Conservation (phyloP, 306 rosid species). For the Lablab purpureus region DNA sequence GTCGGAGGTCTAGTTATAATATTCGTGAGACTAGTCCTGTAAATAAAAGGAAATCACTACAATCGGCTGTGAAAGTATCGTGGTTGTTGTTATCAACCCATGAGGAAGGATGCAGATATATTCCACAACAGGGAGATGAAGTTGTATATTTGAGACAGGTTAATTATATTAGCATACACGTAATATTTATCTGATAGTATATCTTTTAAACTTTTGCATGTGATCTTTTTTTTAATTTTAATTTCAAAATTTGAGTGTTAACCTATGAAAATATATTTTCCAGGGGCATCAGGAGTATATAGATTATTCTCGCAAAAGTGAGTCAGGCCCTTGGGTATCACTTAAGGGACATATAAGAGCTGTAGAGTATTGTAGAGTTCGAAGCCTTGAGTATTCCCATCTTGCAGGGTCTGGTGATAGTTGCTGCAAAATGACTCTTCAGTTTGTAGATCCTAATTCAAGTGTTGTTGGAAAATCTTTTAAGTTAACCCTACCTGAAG, state of each 20-base stretch:
- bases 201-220: slow-evolving; percentile 32
- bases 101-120: slow-evolving; percentile 92
- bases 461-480: slow-evolving; percentile 65
- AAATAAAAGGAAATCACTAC: slow-evolving; percentile 65
- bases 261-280: slow-evolving; percentile 40
- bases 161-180: slow-evolving; percentile 32
- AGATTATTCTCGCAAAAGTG: slow-evolving; percentile 64
- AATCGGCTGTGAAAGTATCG: slow-evolving; percentile 66
- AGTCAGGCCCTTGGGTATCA: slow-evolving; percentile 79
- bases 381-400: slow-evolving; percentile 76
- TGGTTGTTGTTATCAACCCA: slow-evolving; percentile 86
- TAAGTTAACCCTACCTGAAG: slow-evolving; percentile 86
- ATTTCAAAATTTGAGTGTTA: slow-evolving; percentile 28
- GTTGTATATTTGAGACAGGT: slow-evolving; percentile 97
- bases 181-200: slow-evolving; percentile 31
- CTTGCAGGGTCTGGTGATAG: slow-evolving; percentile 96
- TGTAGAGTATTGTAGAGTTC: slow-evolving; percentile 82
- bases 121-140: slow-evolving; percentile 96
- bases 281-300: slow-evolving; percentile 98
- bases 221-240: neutral
- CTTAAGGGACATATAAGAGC: slow-evolving; percentile 68
- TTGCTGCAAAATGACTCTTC: slow-evolving; percentile 93
- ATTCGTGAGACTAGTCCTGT: slow-evolving; percentile 63
- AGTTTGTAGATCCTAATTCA: slow-evolving; percentile 80
- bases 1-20: slow-evolving; percentile 67